phyloP scores from a whole-genome alignment of 352 stramenopile species.

The Phytophthora melonis region DNA sequence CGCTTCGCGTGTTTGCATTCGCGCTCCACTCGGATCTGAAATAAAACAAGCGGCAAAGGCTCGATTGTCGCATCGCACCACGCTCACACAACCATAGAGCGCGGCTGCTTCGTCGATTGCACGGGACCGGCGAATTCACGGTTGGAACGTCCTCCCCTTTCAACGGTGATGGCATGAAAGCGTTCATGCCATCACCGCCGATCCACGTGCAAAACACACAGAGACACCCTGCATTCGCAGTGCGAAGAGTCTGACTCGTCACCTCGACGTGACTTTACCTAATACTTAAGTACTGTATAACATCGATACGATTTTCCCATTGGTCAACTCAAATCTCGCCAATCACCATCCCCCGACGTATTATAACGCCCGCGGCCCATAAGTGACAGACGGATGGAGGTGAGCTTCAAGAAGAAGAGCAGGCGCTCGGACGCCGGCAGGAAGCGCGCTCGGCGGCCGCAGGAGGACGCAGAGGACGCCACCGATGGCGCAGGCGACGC shows the following conservation, averaged over 20 bases:
- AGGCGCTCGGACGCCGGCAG: conserved; percentile 37
- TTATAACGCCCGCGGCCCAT: neutral
- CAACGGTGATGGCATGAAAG: too few species aligned
- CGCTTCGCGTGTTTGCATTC: conserved; percentile 28
- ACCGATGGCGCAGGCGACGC: conserved; percentile 6
- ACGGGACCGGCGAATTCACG: conserved; percentile 15
- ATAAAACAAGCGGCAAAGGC: conserved; percentile 17
- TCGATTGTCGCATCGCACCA: conserved; percentile 28
- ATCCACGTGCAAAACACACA: neutral
- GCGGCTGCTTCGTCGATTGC: conserved; percentile 18
- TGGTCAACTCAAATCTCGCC: neutral
- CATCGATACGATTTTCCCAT: neutral
- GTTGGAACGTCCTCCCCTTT: conserved; percentile 21
- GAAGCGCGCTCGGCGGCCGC: conserved; percentile 50
- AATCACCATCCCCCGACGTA: neutral
- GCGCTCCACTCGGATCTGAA: conserved; percentile 26
- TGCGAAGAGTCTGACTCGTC: too few species aligned
- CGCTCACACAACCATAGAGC: conserved; percentile 30
- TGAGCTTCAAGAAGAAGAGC: conserved; percentile 72
- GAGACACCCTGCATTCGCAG: neutral
- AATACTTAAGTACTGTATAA: too few species aligned
- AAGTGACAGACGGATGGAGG: conserved; percentile 34
- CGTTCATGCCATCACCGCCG: neutral
- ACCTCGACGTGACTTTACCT: neutral
- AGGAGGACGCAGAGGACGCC: conserved; percentile 31